Conservation (phyloP, 495 filamentous ascomycete genomes). For the Recurvomyces mirabilis region DNA sequence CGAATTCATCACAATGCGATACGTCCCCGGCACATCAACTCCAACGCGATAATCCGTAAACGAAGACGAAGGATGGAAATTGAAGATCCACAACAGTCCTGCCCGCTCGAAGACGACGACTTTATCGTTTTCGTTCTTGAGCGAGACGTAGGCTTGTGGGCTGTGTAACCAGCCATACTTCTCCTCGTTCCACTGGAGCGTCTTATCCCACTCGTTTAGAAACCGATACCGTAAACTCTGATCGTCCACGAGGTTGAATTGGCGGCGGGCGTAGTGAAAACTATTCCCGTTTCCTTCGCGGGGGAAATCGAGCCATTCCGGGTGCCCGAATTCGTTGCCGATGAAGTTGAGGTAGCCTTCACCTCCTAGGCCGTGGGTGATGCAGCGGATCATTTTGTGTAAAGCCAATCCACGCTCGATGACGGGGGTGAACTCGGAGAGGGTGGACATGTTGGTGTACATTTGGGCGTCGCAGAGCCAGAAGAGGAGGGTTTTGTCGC, state of each 20-base stretch:
- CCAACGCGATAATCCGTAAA: constrained; percentile 90
- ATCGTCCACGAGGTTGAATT: constrained; percentile 89
- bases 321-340: constrained; percentile 97
- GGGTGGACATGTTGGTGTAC: constrained; percentile 91
- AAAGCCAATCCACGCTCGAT: constrained; percentile 85
- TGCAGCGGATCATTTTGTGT: constrained; percentile 92
- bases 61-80: constrained; percentile 81
- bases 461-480: constrained; percentile 96
- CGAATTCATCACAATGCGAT: constrained; percentile 75
- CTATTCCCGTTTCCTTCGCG: constrained; percentile 88
- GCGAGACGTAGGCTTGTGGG: constrained; percentile 75
- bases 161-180: constrained; percentile 91
- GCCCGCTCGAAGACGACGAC: constrained; percentile 92
- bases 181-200: constrained; percentile 75
- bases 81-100: constrained; percentile 87
- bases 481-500: constrained; percentile 92
- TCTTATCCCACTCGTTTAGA: constrained; percentile 87
- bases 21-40: constrained; percentile 72
- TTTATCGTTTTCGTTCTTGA: constrained; percentile 93
- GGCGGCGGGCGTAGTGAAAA: constrained; percentile 92
- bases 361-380: constrained; percentile 89
- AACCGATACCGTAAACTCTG: constrained; percentile 73
- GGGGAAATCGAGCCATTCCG: constrained; percentile 98
- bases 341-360: constrained; percentile 98
- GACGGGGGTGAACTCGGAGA: constrained; percentile 72